phyloP scores from a whole-genome alignment of 164 flowering plant genomes.

The Berberis thunbergii region DNA sequence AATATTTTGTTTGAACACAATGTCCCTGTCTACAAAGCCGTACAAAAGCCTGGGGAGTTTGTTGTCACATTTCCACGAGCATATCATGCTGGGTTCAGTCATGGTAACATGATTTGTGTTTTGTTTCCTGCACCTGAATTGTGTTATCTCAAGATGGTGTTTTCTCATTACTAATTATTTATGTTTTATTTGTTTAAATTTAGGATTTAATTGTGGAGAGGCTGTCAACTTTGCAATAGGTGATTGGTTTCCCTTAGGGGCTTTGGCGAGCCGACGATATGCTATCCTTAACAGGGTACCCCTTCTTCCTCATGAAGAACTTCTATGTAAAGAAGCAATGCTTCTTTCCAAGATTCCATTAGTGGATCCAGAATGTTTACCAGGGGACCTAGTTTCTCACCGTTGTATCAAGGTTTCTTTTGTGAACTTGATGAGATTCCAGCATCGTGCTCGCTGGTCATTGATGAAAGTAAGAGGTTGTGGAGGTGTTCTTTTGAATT shows the following conservation, averaged over 20 bases:
- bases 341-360: slow-evolving; percentile 26
- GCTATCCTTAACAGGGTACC: slow-evolving; percentile 79
- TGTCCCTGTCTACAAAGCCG: slow-evolving; percentile 87
- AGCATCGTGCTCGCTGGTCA: slow-evolving; percentile 82
- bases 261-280: slow-evolving; percentile 80
- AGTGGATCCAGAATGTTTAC: slow-evolving; percentile 20
- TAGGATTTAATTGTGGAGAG: slow-evolving; percentile 98
- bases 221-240: slow-evolving; percentile 97
- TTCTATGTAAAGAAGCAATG: slow-evolving; percentile 92
- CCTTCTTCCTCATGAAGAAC: slow-evolving; percentile 91
- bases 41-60: slow-evolving; percentile 94
- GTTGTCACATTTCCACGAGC: slow-evolving; percentile 91
- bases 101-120: slow-evolving; percentile 42
- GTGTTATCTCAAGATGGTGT: not conserved
- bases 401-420: slow-evolving; percentile 52
- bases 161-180: not conserved
- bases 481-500: slow-evolving; percentile 25
- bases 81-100: slow-evolving; percentile 98
- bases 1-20: slow-evolving; percentile 57
- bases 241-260: slow-evolving; percentile 93
- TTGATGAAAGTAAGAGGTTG: slow-evolving; percentile 45
- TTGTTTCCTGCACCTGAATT: too few relatives aligned
- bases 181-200: slow-evolving; percentile 5
- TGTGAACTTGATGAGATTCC: slow-evolving; percentile 74
- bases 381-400: slow-evolving; percentile 37